These are phyloP conservation scores for Crithidia mellificae DNA, from an alignment of 208 protist species.

Conservation along the genomic window DNA sequence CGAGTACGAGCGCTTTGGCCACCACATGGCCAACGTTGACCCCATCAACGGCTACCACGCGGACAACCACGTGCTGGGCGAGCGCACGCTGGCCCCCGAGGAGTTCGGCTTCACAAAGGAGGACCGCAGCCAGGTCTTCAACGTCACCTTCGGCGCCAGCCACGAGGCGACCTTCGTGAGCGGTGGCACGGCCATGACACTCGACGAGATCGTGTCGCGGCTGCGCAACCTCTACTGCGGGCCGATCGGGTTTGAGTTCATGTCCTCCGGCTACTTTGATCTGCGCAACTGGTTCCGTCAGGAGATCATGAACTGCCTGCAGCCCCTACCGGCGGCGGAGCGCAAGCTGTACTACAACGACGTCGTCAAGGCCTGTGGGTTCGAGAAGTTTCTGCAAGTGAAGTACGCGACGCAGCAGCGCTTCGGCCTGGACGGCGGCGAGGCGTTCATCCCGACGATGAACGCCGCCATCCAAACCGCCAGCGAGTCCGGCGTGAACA, in stretches of 20 bases:
- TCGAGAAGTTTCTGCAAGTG: constrained; percentile 93
- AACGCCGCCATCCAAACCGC: constrained; percentile 90
- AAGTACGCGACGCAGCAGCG: constrained; percentile 95
- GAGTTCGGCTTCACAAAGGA: constrained; percentile 83
- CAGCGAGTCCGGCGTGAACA: constrained; percentile 82
- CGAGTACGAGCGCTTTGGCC: constrained; percentile 85
- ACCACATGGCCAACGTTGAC: constrained; percentile 79
- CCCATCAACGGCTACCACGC: constrained; percentile 51
- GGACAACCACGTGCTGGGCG: constrained; percentile 25
- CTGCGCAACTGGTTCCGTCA: constrained; percentile 96
- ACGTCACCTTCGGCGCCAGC: constrained; percentile 76
- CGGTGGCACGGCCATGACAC: constrained; percentile 69
- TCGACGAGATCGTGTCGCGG: constrained; percentile 74
- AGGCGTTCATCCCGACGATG: constrained; percentile 96
- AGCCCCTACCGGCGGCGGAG: constrained; percentile 60
- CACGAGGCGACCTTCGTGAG: constrained; percentile 78
- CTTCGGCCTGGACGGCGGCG: constrained; percentile 97
- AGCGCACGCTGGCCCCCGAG: constrained; percentile 50
- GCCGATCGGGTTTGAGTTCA: constrained; percentile 96
- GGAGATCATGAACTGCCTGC: constrained; percentile 76
- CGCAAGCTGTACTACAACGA: constrained; percentile 69
- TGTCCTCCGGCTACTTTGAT: constrained; percentile 94
- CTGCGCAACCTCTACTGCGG: constrained; percentile 90
- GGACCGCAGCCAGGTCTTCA: constrained; percentile 79
- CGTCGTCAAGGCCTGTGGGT: constrained; percentile 90